phyloP scores from a whole-genome alignment of 148 eudicot species.

The Persicaria tinctoria region DNA sequence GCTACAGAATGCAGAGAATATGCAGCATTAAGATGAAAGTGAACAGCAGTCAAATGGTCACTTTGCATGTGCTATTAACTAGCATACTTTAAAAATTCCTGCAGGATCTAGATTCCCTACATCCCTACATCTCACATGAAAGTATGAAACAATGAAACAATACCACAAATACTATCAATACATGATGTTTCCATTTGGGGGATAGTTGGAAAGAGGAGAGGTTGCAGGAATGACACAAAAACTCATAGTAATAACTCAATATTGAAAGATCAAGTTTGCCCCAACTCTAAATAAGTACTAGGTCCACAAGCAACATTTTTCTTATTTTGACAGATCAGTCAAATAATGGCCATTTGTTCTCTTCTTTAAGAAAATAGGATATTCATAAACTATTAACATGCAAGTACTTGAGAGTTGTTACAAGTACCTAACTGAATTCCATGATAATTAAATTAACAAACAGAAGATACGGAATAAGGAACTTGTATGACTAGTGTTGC shows the following conservation, averaged over 20 bases:
- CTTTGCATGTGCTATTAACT: background rate
- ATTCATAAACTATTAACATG: too few relatives aligned
- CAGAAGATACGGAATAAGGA: background rate
- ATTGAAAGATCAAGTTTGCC: background rate
- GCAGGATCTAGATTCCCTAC: background rate
- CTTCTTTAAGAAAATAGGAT: too few relatives aligned
- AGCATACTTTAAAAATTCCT: background rate
- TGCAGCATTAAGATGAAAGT: conserved; percentile 25
- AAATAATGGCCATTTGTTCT: background rate
- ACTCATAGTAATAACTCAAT: background rate
- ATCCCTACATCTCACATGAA: background rate
- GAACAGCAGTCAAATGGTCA: background rate
- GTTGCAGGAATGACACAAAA: background rate
- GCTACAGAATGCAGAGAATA: conserved; percentile 31
- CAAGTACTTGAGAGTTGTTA: background rate
- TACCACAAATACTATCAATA: background rate
- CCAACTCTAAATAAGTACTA: background rate
- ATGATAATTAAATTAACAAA: background rate
- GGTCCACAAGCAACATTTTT: background rate
- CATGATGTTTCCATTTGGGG: background rate
- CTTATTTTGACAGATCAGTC: background rate
- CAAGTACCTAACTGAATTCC: background rate
- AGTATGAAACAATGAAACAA: background rate
- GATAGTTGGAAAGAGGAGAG: background rate
- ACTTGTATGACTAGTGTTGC: background rate